Conservation (phyloP, 305 asterid species). For the Fraxinus ornus region DNA sequence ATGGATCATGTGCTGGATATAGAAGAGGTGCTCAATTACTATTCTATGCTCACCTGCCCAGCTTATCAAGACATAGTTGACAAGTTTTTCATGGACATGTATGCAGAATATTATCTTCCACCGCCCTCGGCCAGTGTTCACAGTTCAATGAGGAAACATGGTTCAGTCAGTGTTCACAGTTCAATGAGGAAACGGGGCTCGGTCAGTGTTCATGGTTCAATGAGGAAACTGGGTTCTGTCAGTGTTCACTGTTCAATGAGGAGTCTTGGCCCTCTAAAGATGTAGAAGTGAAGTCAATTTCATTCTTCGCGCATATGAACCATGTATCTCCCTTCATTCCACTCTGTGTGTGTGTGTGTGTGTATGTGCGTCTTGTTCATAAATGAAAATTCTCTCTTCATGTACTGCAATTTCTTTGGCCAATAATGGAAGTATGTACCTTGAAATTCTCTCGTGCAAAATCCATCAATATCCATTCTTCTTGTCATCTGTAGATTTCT, state of each 20-base stretch:
- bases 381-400: neutral
- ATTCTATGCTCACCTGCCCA: constrained; percentile 68
- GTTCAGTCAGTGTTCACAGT: constrained; percentile 34
- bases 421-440: constrained; percentile 12
- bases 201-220: constrained; percentile 37
- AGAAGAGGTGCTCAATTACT: constrained; percentile 67
- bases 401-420: constrained; percentile 17
- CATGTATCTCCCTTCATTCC: constrained; percentile 1
- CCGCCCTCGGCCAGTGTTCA: constrained; percentile 39
- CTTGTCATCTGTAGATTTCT: neutral
- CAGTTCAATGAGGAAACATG: constrained; percentile 50
- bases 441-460: neutral
- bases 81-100: constrained; percentile 67
- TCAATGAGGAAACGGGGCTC: constrained; percentile 50
- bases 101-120: constrained; percentile 47
- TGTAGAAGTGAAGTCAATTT: constrained; percentile 28
- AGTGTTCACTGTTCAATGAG: constrained; percentile 48
- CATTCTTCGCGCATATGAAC: neutral
- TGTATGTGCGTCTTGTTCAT: neutral
- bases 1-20: constrained; percentile 64
- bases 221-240: constrained; percentile 42
- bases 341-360: neutral
- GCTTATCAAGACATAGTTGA: constrained; percentile 62
- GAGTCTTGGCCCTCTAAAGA: constrained; percentile 52
- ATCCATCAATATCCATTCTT: constrained; percentile 3